These are phyloP conservation scores for Magnusiomyces starmeri DNA, from an alignment of 1,139 yeast species.

Conservation along the genomic window DNA sequence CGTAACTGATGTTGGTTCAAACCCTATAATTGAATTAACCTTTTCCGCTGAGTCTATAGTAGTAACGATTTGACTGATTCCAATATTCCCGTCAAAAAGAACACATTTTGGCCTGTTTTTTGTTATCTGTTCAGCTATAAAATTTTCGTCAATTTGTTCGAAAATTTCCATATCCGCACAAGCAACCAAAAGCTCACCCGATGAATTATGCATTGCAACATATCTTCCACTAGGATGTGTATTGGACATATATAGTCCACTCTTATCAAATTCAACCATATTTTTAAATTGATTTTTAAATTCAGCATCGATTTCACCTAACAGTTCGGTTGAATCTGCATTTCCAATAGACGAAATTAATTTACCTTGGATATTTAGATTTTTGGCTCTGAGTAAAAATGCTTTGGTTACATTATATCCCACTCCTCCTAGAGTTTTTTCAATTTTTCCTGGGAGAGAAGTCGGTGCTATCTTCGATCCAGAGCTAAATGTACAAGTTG, in stretches of 20 bases:
- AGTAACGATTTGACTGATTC: conserved; percentile 37
- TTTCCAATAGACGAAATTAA: conserved; percentile 56
- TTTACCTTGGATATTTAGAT: conserved; percentile 31
- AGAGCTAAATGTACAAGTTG: conserved; percentile 39
- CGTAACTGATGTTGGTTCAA: conserved; percentile 72
- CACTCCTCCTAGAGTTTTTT: conserved; percentile 70
- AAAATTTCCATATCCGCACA: conserved; percentile 78
- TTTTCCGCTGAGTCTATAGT: conserved; percentile 33
- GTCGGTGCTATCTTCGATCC: conserved; percentile 41
- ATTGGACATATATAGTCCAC: conserved; percentile 37
- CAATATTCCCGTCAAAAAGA: conserved; percentile 64
- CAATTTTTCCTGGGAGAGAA: conserved; percentile 63
- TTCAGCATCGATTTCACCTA: neutral
- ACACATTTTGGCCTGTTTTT: conserved; percentile 37
- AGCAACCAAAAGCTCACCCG: conserved; percentile 65
- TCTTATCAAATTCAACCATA: conserved; percentile 34
- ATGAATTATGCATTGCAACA: conserved; percentile 52
- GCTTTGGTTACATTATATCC: conserved; percentile 73
- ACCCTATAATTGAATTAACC: conserved; percentile 37
- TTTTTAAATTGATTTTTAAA: conserved; percentile 34
- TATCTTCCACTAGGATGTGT: conserved; percentile 56
- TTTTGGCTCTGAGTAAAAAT: conserved; percentile 25
- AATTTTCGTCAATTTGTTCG: conserved; percentile 43
- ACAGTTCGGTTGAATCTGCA: conserved; percentile 46
- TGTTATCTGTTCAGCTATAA: conserved; percentile 33